Percentiles rank a stretch among this genome's conserved stretches.
These are phyloP conservation scores for Xanthoconium separans DNA, from an alignment of 1,284 basidiomycete species.

Conservation along the genomic window DNA sequence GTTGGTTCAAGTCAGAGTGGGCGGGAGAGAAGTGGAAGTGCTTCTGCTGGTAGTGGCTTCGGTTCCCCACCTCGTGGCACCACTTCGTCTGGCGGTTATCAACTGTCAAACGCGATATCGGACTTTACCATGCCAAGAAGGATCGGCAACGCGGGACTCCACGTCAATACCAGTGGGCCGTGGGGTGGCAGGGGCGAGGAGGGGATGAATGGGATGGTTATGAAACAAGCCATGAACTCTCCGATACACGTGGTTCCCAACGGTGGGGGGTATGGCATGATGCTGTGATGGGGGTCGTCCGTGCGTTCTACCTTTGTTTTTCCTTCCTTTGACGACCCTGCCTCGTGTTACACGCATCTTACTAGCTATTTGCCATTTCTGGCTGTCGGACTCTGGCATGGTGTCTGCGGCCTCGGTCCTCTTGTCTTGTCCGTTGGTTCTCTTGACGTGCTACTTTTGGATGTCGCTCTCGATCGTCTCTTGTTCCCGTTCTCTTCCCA, in stretches of 20 bases:
- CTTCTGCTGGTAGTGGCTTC: conserved; percentile 38
- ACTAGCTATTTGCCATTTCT: conserved; percentile 8
- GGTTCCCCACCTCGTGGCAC: conserved; percentile 32
- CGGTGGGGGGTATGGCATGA: conserved; percentile 39
- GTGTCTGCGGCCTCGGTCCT: conserved; percentile 7
- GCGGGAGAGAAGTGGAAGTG: conserved; percentile 39
- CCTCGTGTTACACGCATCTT: conserved; percentile 14
- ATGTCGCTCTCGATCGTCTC: conserved; percentile 5
- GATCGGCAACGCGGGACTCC: conserved; percentile 20
- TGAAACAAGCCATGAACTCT: conserved; percentile 32
- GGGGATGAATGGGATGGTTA: conserved; percentile 35
- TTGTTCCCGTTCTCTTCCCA: conserved; percentile 7
- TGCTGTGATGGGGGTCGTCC: conserved; percentile 35
- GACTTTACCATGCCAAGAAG: conserved; percentile 29
- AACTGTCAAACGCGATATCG: conserved; percentile 33
- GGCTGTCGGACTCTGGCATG: conserved; percentile 14
- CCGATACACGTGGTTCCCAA: conserved; percentile 40
- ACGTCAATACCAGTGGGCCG: conserved; percentile 26
- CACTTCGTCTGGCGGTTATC: conserved; percentile 35
- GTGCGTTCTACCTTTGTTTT: conserved; percentile 11
- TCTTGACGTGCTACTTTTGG: conserved; percentile 12
- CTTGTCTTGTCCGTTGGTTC: conserved; percentile 14
- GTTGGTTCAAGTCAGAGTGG: conserved; percentile 37
- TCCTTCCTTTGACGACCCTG: background rate
- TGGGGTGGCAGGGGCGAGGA: conserved; percentile 31